Evolutionary conservation across 2,329 filamentous ascomycete species (phyloP), one percentile per base, ranked within the genome.

Genomic region (Exophiala sp.): DNA sequence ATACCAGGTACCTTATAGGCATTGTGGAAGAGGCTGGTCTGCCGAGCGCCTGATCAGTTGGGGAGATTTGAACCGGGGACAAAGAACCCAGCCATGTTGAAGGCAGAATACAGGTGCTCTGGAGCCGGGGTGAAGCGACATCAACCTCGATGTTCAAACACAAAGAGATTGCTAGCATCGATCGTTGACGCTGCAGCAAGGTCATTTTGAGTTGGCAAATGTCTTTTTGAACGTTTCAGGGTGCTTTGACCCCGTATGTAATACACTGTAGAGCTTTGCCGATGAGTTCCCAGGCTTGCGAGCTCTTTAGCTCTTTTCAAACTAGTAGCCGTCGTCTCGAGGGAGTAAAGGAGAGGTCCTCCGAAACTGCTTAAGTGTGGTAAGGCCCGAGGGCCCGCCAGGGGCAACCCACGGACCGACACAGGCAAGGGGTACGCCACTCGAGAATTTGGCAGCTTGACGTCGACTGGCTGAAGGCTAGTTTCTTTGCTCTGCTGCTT

Each of bases 391-490:
- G n/a, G n/a, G n/a, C n/a, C n/a, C n/a, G n/a, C n/a, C 32, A 39
- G 32, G 43, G 34, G 34, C 19, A 46, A 29, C 16, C 5, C 18
- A 35, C 16, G 9, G 42, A 44, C 42, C 42, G 34, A 24, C 10
- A 21, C 24, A 18, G 11, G 9, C 5, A 24, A 22, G 13, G 16
- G 16, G 5, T 22, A 21, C 21, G 21, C 38, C 38, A 14, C 14
- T 19, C 14, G 10, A 29, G 30, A 24, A 43, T 43, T 43, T 43
- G 40, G 40, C 24, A 43, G 38, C 40, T 43, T 19, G 40, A 45
- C 29, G 19, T 35, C 43, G 30, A 45, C 43, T 45, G 27, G 43
- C 30, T 29, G 32, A 46, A 46, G 18, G 43, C 43, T 45, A 19
- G 43, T 45, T 37, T 38, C 32, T 21, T 38, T 16, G 32, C 7